Evolutionary conservation across 768 basidiomycete genomes (phyloP).

Genomic region (Lactarius indigo): DNA sequence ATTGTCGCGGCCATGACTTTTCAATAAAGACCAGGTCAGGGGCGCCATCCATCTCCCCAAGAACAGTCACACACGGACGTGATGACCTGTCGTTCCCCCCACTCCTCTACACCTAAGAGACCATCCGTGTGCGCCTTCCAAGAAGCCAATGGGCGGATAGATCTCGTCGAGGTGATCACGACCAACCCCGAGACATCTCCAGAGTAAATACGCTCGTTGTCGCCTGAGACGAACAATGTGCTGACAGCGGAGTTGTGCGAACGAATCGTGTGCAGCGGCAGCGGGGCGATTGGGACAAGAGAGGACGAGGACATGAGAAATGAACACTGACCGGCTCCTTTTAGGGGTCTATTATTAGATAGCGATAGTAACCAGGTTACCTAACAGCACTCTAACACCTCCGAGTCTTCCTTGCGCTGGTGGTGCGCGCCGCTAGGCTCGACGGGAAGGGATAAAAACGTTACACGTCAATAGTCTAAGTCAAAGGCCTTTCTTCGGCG

Average conservation of each 20-base stretch:
- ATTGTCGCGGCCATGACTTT: slow-evolving; percentile 82
- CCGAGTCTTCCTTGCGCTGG: no score
- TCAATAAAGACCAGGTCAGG: neutral
- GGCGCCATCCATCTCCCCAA: neutral
- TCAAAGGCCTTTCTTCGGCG: no score
- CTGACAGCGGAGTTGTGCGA: slow-evolving; percentile 63
- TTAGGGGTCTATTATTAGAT: neutral
- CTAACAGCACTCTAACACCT: no score
- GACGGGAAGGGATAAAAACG: no score
- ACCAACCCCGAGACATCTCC: slow-evolving; percentile 81
- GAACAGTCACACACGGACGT: slow-evolving; percentile 55
- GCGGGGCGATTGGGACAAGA: slow-evolving; percentile 32
- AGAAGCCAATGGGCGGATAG: slow-evolving; percentile 64
- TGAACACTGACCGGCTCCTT: neutral
- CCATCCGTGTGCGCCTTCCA: slow-evolving; percentile 82
- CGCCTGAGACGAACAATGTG: slow-evolving; percentile 57
- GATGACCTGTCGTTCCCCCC: slow-evolving; percentile 52
- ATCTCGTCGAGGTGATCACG: slow-evolving; percentile 68
- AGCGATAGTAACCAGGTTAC: neutral
- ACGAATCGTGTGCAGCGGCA: slow-evolving; percentile 74
- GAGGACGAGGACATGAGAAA: neutral
- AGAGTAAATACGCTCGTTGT: slow-evolving; percentile 82
- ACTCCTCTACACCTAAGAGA: slow-evolving; percentile 77
- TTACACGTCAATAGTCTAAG: no score
- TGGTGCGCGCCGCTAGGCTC: no score